A percentile compares a stretch with the other conserved stretches of the same genome.
These are phyloP conservation scores for Pseudogymnoascus sp. DNA, from an alignment of 2,329 filamentous ascomycete species.

Conservation along the genomic window DNA sequence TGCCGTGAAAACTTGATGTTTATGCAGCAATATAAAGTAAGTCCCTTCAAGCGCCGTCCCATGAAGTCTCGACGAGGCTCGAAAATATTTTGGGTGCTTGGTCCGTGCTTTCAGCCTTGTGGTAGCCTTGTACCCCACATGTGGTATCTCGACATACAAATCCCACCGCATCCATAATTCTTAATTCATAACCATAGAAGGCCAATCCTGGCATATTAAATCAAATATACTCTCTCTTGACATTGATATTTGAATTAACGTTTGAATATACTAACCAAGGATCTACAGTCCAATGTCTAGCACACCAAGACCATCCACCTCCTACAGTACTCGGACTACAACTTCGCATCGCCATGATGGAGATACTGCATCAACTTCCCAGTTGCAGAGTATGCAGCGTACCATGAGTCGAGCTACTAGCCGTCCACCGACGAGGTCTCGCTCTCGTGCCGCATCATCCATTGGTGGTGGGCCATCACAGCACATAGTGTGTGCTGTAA, in stretches of 20 bases:
- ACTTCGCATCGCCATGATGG: slow-evolving; percentile 19
- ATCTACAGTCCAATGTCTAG: not conserved
- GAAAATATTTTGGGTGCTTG: slow-evolving; percentile 10
- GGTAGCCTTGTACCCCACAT: slow-evolving; percentile 14
- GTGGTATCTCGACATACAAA: not conserved
- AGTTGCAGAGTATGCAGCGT: slow-evolving; percentile 19
- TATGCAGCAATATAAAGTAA: slow-evolving; percentile 2
- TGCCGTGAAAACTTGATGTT: not conserved
- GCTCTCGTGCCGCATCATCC: slow-evolving; percentile 24
- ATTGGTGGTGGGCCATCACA: slow-evolving; percentile 47
- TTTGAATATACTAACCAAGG: not conserved
- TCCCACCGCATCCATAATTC: not conserved
- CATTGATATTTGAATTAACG: not conserved
- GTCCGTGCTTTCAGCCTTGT: slow-evolving; percentile 22
- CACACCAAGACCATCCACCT: slow-evolving; percentile 14
- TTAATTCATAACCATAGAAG: not conserved
- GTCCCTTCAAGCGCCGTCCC: slow-evolving; percentile 1
- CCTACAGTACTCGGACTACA: slow-evolving; percentile 21
- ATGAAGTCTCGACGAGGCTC: slow-evolving; percentile 17
- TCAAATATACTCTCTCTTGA: not conserved
- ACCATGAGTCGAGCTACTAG: slow-evolving; percentile 25
- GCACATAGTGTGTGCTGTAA: slow-evolving; percentile 79
- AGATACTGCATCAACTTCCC: slow-evolving; percentile 26
- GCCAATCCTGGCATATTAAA: not conserved
- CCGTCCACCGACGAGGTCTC: slow-evolving; percentile 24